A percentile compares a stretch with the other conserved stretches of the same genome.
These are phyloP conservation scores for Chimonanthus salicifolius DNA, from an alignment of 164 flowering plant genomes.

Conservation along the genomic window DNA sequence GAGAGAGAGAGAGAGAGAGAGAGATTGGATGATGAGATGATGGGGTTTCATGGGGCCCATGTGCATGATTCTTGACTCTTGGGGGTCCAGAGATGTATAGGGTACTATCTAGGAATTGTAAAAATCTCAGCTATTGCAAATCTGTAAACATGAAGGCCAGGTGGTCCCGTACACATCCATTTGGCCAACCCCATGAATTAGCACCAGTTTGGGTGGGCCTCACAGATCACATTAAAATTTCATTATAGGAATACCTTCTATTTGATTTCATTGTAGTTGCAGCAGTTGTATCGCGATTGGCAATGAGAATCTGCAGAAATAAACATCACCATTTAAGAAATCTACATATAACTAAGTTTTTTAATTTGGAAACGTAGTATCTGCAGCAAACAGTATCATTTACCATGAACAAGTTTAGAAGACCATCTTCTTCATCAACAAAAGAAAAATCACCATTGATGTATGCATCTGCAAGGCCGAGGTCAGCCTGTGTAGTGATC, in stretches of 20 bases:
- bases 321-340: slow-evolving; percentile 6
- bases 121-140: no score
- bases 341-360: background rate
- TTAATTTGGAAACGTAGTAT: background rate
- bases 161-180: no score
- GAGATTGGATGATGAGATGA: no score
- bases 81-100: no score
- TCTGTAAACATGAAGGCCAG: no score
- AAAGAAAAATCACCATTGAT: slow-evolving; percentile 84
- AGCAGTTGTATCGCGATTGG: slow-evolving; percentile 58
- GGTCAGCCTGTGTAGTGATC: slow-evolving; percentile 66
- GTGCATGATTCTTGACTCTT: no score
- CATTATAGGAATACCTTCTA: slow-evolving; percentile 41
- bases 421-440: slow-evolving; percentile 73
- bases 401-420: slow-evolving; percentile 73
- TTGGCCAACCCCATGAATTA: no score
- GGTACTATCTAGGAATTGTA: no score
- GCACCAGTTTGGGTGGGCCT: no score
- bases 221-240: no score
- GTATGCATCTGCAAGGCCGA: slow-evolving; percentile 97
- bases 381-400: background rate
- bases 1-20: no score
- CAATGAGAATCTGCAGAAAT: slow-evolving; percentile 63
- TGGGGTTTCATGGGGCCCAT: no score
- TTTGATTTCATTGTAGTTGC: slow-evolving; percentile 21